Base-by-base conservation (phyloP, 2,329 filamentous ascomycete genomes). In the Alternaria triticimaculans region DNA sequence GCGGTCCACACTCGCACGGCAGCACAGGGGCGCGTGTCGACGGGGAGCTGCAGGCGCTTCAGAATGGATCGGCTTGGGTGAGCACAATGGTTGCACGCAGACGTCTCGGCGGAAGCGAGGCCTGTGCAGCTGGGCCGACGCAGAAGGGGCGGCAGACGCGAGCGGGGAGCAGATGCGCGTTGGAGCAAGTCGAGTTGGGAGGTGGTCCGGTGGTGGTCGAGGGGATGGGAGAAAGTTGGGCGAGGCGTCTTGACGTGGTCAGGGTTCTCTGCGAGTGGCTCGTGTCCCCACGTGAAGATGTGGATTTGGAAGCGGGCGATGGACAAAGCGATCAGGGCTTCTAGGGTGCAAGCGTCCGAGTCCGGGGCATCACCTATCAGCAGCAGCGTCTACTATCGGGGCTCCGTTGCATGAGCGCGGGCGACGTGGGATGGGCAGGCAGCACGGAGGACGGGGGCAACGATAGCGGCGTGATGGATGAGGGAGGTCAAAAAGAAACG, bases 271-370 rank as follows among this genome's bases (percentile, higher is more conserved):
- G 37, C 14, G 44, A 46, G 56, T 51, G 69, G 68, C 68, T 70
- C 67, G 71, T 72, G 71, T 71, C 68, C 65, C 72, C 74, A 76
- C 75, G 75, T 60, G 72, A 75, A 73, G 60, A 58, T 60, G 58
- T 56, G 56, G 57, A 57, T 60, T 45, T 53, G 41, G 37, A 41
- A 41, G 37, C 37, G 37, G 37, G 30, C 53, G 37, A 45, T 28
- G 25, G 25, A 48, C 41, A 49, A 37, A 33, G 55, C 55, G 44
- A 48, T 20, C 18, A 25, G 11, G 37, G 37, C 48, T 11, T 43
- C 15, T n/a, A 26, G 46, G 33, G n/a, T 41, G 51, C 49, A 43
- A 28, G 58, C 25, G 33, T 56, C 30, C 14, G 30, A 51, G 30
- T 15, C 57, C 26, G 23, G 21, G 55, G 65, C 69, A 63, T 65